Evolutionary conservation across 2,329 filamentous ascomycete genomes (phyloP), one percentile per base, ranked within the genome.

Genomic region (Epichloe coenophiala): DNA sequence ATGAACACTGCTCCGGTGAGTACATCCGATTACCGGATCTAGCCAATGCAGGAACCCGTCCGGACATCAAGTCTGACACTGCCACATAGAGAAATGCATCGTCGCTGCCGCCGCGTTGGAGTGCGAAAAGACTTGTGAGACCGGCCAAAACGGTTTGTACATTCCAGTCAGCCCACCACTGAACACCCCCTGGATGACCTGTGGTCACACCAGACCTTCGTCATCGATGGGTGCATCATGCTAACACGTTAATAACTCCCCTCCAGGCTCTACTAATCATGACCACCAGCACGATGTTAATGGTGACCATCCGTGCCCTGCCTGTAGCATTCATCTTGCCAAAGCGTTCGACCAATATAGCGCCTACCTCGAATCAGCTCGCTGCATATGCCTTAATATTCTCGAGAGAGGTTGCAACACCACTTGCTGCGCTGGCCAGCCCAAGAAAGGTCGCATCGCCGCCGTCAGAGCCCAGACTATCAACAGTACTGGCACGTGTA

Each of bases 381-480:
- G 65, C 2, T 68, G 65, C 56, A 67, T 68, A 53, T 68, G 65
- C 54, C 64, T 63, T 37, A 61, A 56, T 47, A 57, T 66, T 23
- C 58, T 68, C 43, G 63, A 63, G 0, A 52, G 53, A 44, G 59
- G 61, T 31, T 43, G 60, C 49, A 44, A 60, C 31, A 58, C 57
- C 1, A 55, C 58, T 5, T 65, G 64, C 53, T 67, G 65, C 45
- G 53, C 50, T 48, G 49, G 50, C 8, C 50, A 57, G 39, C 49
- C 42, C 19, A 46, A 48, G 12, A 47, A 54, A 8, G 31, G 35
- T 5, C 15, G 37, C 21, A 13, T 49, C 6, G 17, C 21, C 7
- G 39, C 31, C 41, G 40, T 13, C 42, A 43, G 11, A 13, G 38
- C 31, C 15, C n/a, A 5, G 23, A n/a, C 15, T 21, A 33, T 40